These are phyloP conservation scores for Rhynchosporium graminicola DNA, from an alignment of 2,329 filamentous ascomycete species.

Conservation along the genomic window DNA sequence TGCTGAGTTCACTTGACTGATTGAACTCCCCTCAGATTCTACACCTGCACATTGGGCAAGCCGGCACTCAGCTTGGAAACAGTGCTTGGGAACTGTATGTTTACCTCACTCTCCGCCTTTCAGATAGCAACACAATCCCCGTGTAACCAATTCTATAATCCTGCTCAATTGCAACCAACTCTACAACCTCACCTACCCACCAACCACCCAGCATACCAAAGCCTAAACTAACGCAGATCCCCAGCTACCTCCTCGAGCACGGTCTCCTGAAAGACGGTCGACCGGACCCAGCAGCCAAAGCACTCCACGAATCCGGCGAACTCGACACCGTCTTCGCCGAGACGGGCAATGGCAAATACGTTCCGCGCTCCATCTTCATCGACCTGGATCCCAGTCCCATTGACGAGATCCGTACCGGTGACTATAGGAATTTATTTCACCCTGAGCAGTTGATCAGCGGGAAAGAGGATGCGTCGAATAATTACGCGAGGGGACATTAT, in stretches of 20 bases:
- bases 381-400: conserved; percentile 68
- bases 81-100: conserved; percentile 69
- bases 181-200: too few relatives aligned
- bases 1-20: not conserved
- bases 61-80: conserved; percentile 67
- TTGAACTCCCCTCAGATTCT: conserved; percentile 53
- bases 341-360: conserved; percentile 65
- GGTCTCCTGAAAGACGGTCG: conserved; percentile 62
- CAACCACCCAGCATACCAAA: too few relatives aligned
- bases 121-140: too few relatives aligned
- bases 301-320: conserved; percentile 55
- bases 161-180: not conserved
- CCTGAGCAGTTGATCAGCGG: conserved; percentile 66
- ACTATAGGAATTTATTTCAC: conserved; percentile 65
- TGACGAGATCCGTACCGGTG: conserved; percentile 65
- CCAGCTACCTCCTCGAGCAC: conserved; percentile 66
- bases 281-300: conserved; percentile 55
- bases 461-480: conserved; percentile 70
- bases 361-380: conserved; percentile 67
- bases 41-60: conserved; percentile 69
- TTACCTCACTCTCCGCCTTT: conserved; percentile 2
- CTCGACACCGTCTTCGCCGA: conserved; percentile 69
- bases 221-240: conserved; percentile 18
- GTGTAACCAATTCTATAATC: too few relatives aligned
- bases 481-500: conserved; percentile 70